Base-by-base conservation (phyloP, 371 early-diverging fungal genomes). In the Quaeritorhiza haematococci region DNA sequence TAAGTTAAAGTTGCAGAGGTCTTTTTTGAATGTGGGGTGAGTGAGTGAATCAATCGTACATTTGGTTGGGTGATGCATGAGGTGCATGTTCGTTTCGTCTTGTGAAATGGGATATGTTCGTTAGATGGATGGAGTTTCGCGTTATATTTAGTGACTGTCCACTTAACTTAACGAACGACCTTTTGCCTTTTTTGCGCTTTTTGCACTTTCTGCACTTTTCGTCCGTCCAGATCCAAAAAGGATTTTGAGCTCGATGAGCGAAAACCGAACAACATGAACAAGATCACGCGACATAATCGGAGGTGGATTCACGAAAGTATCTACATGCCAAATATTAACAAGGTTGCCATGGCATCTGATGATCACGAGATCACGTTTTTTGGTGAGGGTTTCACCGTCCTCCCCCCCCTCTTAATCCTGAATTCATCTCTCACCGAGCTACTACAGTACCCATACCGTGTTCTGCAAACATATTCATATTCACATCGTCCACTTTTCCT, bases 261-360 rank as follows among this genome's bases (percentile, higher is more conserved):
- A 17, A 62, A 49, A 21, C 32, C 38, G 35, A 74, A 68, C 70
- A 63, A 73, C 17, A 67, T 74, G 68, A 70, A 69, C 61, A 66
- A 49, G 27, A 57, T 71, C 54, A 63, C 63, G 4, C 62, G 59
- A 26, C 70, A 72, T 27, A 66, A 54, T 72, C 63, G 59, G 77
- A 82, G 67, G 7, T 78, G 79, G 79, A 57, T 72, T 3, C 69
- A 74, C 46, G 75, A 75, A 44, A 48, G 61, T 3, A 42, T 63
- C 0, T 64, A 45, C 52, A 61, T 75, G 63, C 47, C 57, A 13
- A 60, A 64, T 27, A 27, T 69, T 24, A 70, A 71, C 49, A 74
- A 71, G 60, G 47, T 72, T n/a, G 73, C 69, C 0, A 26, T 72
- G 23, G 63, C 74, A 8, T 59, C 72, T n/a, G 79, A 74, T 53